Base-by-base conservation (phyloP, 805 yeast genomes). In the Kazachstania viticola region DNA sequence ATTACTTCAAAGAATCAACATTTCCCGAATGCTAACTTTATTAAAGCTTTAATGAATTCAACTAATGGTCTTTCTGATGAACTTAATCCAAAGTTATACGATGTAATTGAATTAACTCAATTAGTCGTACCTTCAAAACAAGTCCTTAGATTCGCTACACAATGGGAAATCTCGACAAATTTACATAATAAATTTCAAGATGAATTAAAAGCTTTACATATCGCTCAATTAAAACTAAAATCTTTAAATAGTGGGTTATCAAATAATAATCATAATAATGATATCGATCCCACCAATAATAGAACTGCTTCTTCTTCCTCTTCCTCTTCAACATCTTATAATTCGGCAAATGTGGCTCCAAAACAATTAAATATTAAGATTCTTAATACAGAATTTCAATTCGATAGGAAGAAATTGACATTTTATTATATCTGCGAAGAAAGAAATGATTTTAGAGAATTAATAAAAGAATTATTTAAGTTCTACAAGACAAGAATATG, bases 401-500 rank as follows among this genome's bases (percentile, higher is more conserved):
- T 78, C 55, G 93, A 80, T 53, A 71, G 80, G 34, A 79, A 79
- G 51, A 80, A 80, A 45, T 64, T 80, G 40, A 80, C 79, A 4
- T 78, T 81, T 45, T 80, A 79, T 55, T 77, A 77, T 47, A 67
- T 64, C 36, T 67, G 78, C 47, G 65, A 69, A 31, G 74, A 74
- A 47, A 58, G 91, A 40, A 67, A 80, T 36, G 91, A 80, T 51
- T 79, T 79, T 51, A 62, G 88, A 37, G 79, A 73, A 31, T 62
- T 79, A 47, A 79, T 79, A 35, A 73, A 79, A 37, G 87, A 79
- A 46, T 58, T 79, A 21, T 79, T 78, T 61, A 73, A 77, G 48
- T 73, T 77, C 38, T 79, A 78, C 61, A 79, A 79, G 56, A 79
- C 87, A 1, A 63, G 88, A 45, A 79, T 79, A 41, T 80, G 93